Evolutionary conservation across 495 filamentous ascomycete species (phyloP), one percentile per base, ranked within the genome.

Genomic region (Articulospora tetracladia): DNA sequence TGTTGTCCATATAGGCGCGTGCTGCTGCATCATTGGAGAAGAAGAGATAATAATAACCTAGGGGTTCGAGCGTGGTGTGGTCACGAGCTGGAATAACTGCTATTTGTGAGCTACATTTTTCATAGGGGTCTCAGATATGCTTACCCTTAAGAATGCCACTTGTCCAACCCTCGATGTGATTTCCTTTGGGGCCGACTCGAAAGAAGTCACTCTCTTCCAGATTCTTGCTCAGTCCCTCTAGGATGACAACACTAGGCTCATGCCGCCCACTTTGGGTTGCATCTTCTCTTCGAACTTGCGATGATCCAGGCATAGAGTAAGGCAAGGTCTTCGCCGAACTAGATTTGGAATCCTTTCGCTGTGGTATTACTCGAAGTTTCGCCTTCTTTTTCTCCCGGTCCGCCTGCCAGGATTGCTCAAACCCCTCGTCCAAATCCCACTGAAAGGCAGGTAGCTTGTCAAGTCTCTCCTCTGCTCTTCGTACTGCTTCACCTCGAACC

Each of bases 151-250:
- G 23, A 28, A 69, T 65, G 11, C 83, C 83, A 36, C 77, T 77
- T 1, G 74, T 76, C 87, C 87, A 90, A 34, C 79, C 77, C 51
- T 83, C 79, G 53, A 90, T 80, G 63, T 88, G 85, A 25, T 74
- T 67, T 28, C 86, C 84, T 62, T 76, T 80, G n/a, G 74, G 75
- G 10, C 81, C 74, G 6, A 87, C 63, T 22, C 85, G 80, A 27
- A 81, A 74, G 72, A 90, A 90, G 69, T 90, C 87, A 61, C 76
- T 77, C 70, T 84, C 82, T 6, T 74, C 66, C 41, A 90, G 76
- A 12, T 77, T 76, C 52, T 74, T 78, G 66, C 78, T 80, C 28
- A 76, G 75, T n/a, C 73, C 71, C 30, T 67, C 69, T 46, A 87
- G 68, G 17, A 81, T 70, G 20, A 88, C 73, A 24, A 84, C 58